Base-by-base conservation (phyloP, 768 basidiomycete genomes). In the Tubosaeta sp. region DNA sequence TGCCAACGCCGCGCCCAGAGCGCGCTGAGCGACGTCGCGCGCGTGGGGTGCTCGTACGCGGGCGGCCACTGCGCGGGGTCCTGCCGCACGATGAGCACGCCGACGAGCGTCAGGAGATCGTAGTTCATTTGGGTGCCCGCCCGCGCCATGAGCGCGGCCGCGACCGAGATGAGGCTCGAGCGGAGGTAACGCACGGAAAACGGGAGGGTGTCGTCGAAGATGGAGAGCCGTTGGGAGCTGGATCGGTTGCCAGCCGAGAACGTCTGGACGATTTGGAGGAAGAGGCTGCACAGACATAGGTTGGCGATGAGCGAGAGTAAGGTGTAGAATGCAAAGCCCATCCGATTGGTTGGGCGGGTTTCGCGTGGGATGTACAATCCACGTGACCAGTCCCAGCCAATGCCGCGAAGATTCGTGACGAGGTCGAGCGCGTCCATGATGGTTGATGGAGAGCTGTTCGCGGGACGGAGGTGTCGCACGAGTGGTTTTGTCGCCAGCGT, bases 351-450 rank as follows among this genome's bases (percentile, higher is more conserved):
- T 6, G 74, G 70, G n/a, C 77, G 75, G 4, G 70, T 72, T 52
- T 78, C 76, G 14, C 57, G 62, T 14, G 68, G 61, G 16, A 68
- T 25, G 39, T 61, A 53, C n/a, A 60, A 26, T 29, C 60, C 56
- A 25, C 66, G 58, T 3, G 81, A 80, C 77, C 81, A 85, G 43
- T 76, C 69, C 83, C 84, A 86, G n/a, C 80, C 82, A 44, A 72
- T 59, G 7, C 84, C 84, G n/a, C 84, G 80, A 16, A 80, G 60
- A 53, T 76, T 81, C 56, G 69, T 69, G 16, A 57, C 56, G 22
- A 86, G 71, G 48, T 85, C 82, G 11, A 75, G 60, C 2, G 78
- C 76, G 55, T 86, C 75, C 35, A 58, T 46, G 48, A 49, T 10
- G 29, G 43, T 25, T 1, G 51, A 45, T 13, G 46, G 46, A 5